phyloP scores from a whole-genome alignment of 164 flowering plant genomes.

The Platanus orientalis region DNA sequence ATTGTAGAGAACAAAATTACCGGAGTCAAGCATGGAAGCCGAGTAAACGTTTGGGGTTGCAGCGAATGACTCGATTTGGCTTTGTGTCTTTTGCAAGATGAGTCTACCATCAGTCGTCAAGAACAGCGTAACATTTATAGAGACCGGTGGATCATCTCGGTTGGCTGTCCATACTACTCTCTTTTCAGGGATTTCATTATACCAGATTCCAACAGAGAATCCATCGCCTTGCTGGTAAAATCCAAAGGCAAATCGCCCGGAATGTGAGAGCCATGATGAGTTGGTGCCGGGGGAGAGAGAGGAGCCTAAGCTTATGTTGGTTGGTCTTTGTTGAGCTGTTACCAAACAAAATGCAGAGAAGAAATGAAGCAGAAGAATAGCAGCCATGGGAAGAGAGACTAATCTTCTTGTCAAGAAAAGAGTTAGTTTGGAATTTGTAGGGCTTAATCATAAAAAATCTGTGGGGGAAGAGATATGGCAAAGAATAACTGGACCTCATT shows the following conservation, averaged over 20 bases:
- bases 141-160: constrained; percentile 14
- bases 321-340: constrained; percentile 6
- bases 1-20: constrained; percentile 20
- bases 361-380: background rate
- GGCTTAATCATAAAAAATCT: too few relatives aligned
- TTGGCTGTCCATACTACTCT: constrained; percentile 23
- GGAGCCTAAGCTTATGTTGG: constrained; percentile 14
- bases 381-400: too few relatives aligned
- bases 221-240: constrained; percentile 19
- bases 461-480: too few relatives aligned
- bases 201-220: constrained; percentile 16
- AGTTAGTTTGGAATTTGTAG: too few relatives aligned
- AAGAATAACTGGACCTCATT: too few relatives aligned
- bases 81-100: background rate
- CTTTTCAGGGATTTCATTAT: background rate
- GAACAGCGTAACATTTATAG: constrained; percentile 1
- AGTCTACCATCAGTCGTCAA: constrained; percentile 10
- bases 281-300: constrained; percentile 12
- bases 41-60: constrained; percentile 2
- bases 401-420: too few relatives aligned
- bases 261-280: constrained; percentile 16
- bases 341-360: background rate
- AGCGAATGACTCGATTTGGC: background rate
- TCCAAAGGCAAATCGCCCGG: constrained; percentile 27
- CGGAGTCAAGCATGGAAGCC: constrained; percentile 21